Conservation (phyloP, 2,329 filamentous ascomycete species). For the Sclerotinia glacialis region DNA sequence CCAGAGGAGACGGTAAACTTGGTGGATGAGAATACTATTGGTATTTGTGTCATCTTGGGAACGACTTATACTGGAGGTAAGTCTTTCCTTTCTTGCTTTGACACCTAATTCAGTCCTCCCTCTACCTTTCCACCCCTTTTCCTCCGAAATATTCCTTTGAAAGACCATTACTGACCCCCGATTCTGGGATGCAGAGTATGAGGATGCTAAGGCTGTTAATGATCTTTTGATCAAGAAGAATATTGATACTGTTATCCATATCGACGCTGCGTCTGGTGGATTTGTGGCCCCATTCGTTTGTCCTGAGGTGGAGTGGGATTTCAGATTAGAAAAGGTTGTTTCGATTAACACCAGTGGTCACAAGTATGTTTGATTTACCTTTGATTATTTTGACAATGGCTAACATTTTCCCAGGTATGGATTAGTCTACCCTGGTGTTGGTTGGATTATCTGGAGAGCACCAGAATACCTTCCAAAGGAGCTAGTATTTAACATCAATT, state of each 20-base stretch:
- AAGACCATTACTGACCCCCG: no score
- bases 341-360: slow-evolving; percentile 95
- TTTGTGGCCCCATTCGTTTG: slow-evolving; percentile 92
- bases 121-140: not conserved
- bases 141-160: no score
- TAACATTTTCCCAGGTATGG: slow-evolving; percentile 48
- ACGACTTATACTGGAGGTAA: slow-evolving; percentile 82
- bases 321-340: slow-evolving; percentile 81
- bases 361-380: slow-evolving; percentile 58
- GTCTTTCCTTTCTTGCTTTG: not conserved
- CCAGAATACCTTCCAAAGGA: slow-evolving; percentile 79
- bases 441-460: slow-evolving; percentile 88
- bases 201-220: slow-evolving; percentile 89
- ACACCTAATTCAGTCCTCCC: not conserved
- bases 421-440: slow-evolving; percentile 82
- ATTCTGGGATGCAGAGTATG: slow-evolving; percentile 52
- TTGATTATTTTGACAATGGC: not conserved
- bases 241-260: slow-evolving; percentile 83
- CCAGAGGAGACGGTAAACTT: slow-evolving; percentile 58
- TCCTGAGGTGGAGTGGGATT: slow-evolving; percentile 85
- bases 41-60: slow-evolving; percentile 86
- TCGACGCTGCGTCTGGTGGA: slow-evolving; percentile 87
- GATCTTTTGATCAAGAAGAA: slow-evolving; percentile 73
- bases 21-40: slow-evolving; percentile 73
- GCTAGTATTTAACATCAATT: slow-evolving; percentile 99